phyloP scores from a whole-genome alignment of 2,329 filamentous ascomycete species.

The Aureobasidium musti region DNA sequence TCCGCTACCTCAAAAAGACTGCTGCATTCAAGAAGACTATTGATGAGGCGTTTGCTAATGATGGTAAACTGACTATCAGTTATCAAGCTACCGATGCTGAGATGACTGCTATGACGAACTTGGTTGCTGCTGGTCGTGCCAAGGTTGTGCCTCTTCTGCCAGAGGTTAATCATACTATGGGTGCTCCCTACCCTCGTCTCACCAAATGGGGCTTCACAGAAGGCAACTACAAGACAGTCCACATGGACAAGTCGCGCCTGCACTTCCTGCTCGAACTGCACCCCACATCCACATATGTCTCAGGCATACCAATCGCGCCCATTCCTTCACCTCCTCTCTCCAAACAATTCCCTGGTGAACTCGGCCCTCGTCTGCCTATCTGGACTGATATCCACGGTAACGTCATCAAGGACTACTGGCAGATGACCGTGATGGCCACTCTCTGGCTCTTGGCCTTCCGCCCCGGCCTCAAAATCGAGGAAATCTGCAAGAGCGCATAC shows the following conservation, averaged over 20 bases:
- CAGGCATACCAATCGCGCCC: conserved; percentile 22
- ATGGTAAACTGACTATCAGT: conserved; percentile 51
- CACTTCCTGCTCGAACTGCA: conserved; percentile 63
- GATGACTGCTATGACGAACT: conserved; percentile 66
- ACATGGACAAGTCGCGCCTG: conserved; percentile 65
- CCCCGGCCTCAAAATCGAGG: conserved; percentile 51
- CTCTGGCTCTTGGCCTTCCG: conserved; percentile 64
- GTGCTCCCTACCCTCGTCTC: conserved; percentile 45
- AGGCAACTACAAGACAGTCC: conserved; percentile 69
- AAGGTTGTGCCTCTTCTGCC: conserved; percentile 57
- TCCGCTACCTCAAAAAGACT: conserved; percentile 60
- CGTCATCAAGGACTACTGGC: conserved; percentile 63
- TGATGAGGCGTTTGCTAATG: conserved; percentile 55
- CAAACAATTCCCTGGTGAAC: conserved; percentile 32
- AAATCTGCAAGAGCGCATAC: conserved; percentile 53
- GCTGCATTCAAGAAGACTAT: conserved; percentile 61
- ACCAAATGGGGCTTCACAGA: conserved; percentile 69
- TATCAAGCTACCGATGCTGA: conserved; percentile 64
- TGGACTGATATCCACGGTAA: conserved; percentile 71
- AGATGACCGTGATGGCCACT: conserved; percentile 62
- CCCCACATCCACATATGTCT: conserved; percentile 59
- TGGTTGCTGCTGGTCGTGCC: conserved; percentile 63
- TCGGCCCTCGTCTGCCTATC: conserved; percentile 60
- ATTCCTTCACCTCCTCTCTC: conserved; percentile 37
- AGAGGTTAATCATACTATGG: conserved; percentile 54